Conservation (phyloP, 2,329 filamentous ascomycete genomes). For the Curvularia sp. region DNA sequence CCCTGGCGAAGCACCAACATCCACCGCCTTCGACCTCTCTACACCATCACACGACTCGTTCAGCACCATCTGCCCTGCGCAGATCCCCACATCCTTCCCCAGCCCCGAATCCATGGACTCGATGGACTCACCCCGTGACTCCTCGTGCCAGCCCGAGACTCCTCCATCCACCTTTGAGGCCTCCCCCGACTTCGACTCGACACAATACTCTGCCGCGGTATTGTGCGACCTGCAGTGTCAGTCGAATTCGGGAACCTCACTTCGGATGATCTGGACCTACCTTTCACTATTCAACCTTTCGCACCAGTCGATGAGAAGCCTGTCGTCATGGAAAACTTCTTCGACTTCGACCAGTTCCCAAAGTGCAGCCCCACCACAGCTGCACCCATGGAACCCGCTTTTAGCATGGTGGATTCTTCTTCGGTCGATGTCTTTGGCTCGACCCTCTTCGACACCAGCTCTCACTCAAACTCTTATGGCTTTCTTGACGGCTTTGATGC, state of each 20-base stretch:
- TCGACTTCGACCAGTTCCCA: constrained; percentile 52
- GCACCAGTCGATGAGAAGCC: constrained; percentile 50
- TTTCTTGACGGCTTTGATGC: constrained; percentile 50
- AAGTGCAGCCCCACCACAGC: constrained; percentile 32
- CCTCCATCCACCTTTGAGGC: constrained; percentile 51
- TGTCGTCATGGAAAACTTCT: constrained; percentile 44
- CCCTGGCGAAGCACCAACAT: constrained; percentile 38
- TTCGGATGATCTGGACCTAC: constrained; percentile 45
- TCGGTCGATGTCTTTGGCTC: constrained; percentile 46
- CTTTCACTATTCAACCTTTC: constrained; percentile 47
- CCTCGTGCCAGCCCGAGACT: constrained; percentile 49
- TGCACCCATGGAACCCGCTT: constrained; percentile 33
- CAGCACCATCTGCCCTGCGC: constrained; percentile 47
- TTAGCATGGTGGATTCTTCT: constrained; percentile 42
- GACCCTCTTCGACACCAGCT: constrained; percentile 41
- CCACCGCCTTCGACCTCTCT: constrained; percentile 29
- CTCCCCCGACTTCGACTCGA: constrained; percentile 77
- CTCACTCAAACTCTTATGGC: constrained; percentile 41
- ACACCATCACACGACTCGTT: constrained; percentile 33
- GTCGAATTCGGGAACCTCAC: constrained; percentile 64
- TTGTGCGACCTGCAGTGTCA: constrained; percentile 99
- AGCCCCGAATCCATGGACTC: constrained; percentile 49
- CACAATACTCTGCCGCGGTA: constrained; percentile 99
- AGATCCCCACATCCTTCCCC: constrained; percentile 44
- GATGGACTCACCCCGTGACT: constrained; percentile 50